A percentile compares a stretch with the other conserved stretches of the same genome.
These are phyloP conservation scores for Batkoa obscura DNA, from an alignment of 371 early-diverging fungal genomes.

Conservation along the genomic window DNA sequence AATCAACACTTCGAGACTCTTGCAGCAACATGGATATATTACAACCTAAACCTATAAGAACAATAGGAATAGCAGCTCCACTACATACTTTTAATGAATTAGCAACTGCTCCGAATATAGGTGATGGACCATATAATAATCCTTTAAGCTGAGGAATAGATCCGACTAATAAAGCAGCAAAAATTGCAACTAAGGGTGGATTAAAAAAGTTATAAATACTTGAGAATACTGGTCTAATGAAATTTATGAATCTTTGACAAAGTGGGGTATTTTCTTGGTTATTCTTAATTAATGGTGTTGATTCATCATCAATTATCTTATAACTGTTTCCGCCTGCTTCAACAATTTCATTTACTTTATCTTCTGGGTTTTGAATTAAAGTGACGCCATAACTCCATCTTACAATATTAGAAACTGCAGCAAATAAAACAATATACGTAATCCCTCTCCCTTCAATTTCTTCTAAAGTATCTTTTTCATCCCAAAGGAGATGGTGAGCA, in stretches of 20 bases:
- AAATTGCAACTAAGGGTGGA: constrained; percentile 33
- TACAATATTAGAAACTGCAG: constrained; percentile 46
- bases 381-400: constrained; percentile 58
- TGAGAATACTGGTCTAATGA: not conserved
- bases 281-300: not conserved
- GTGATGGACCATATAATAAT: constrained; percentile 24
- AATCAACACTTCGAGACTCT: not conserved
- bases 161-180: constrained; percentile 24
- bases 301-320: not conserved
- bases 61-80: constrained; percentile 41
- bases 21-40: constrained; percentile 19
- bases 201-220: constrained; percentile 16
- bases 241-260: not conserved
- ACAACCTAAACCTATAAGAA: constrained; percentile 44
- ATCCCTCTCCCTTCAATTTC: constrained; percentile 51
- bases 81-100: constrained; percentile 41
- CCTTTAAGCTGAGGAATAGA: constrained; percentile 23
- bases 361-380: constrained; percentile 15
- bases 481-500: constrained; percentile 29
- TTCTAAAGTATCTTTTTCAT: constrained; percentile 31
- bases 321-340: too few species aligned
- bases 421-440: constrained; percentile 51
- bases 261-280: not conserved
- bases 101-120: constrained; percentile 30
- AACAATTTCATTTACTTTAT: not conserved